A percentile compares a stretch with the other conserved stretches of the same genome.
These are phyloP conservation scores for Ganoderma resinaceum DNA, from an alignment of 1,284 basidiomycete species.

Conservation along the genomic window DNA sequence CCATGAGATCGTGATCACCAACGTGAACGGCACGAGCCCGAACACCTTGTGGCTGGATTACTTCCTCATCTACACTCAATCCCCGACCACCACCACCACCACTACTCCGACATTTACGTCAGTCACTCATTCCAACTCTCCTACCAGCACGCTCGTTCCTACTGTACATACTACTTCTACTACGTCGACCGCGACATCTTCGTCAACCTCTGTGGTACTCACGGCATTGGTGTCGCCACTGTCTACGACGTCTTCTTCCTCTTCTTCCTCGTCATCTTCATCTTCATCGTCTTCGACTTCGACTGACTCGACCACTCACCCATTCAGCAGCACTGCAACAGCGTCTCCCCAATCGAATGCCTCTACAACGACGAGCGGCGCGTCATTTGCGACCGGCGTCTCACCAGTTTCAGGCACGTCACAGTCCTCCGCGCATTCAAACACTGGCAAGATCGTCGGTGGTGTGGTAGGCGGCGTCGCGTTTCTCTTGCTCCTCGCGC, in stretches of 20 bases:
- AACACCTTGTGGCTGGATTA: constrained; percentile 29
- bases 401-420: background rate
- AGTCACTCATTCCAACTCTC: background rate
- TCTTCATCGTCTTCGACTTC: background rate
- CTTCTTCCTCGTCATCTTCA: background rate
- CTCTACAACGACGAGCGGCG: background rate
- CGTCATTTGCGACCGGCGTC: background rate
- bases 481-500: constrained; percentile 1
- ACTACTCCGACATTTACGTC: constrained; percentile 1
- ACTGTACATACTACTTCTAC: background rate
- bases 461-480: constrained; percentile 19
- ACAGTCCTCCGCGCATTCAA: background rate
- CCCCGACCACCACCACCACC: background rate
- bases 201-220: background rate
- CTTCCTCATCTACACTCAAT: constrained; percentile 17
- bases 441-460: constrained; percentile 17
- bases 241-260: background rate
- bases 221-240: background rate
- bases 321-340: background rate
- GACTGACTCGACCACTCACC: background rate
- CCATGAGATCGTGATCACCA: constrained; percentile 28
- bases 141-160: background rate
- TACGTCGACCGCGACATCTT: background rate
- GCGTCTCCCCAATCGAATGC: background rate
- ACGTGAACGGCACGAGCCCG: constrained; percentile 26